Evolutionary conservation across 257 asterid genomes (phyloP).

Genomic region (Przewalskia tangutica): DNA sequence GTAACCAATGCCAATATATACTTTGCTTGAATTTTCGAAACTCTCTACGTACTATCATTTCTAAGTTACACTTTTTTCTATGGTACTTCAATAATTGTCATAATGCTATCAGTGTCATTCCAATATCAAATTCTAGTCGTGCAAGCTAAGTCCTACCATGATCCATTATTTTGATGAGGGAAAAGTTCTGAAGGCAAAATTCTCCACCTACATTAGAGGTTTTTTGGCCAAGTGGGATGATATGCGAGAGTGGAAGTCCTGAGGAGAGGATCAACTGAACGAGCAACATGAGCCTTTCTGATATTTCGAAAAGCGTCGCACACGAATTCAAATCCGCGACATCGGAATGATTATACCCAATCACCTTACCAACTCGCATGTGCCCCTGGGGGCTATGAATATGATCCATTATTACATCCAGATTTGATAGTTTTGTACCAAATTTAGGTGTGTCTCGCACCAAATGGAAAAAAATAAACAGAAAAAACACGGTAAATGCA

Average conservation of each 20-base stretch:
- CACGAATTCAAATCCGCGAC: too few relatives aligned
- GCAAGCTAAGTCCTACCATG: slow-evolving; percentile 1
- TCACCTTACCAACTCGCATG: too few relatives aligned
- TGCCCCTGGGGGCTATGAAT: too few relatives aligned
- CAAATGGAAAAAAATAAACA: neutral
- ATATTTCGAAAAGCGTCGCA: too few relatives aligned
- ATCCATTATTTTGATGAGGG: too few relatives aligned
- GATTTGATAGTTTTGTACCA: neutral
- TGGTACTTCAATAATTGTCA: neutral
- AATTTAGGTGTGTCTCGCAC: neutral
- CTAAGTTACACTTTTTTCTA: neutral
- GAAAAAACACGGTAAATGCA: neutral
- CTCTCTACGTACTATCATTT: neutral
- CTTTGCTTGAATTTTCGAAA: neutral
- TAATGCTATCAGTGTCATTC: neutral
- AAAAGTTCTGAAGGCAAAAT: too few relatives aligned
- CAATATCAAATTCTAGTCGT: neutral
- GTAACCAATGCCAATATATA: neutral
- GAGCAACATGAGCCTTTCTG: too few relatives aligned
- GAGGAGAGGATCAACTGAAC: too few relatives aligned
- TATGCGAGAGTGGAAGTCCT: too few relatives aligned
- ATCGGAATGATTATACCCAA: too few relatives aligned
- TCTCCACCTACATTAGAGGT: too few relatives aligned
- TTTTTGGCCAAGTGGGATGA: too few relatives aligned
- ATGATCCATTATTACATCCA: neutral